These are phyloP conservation scores for Tritrichomonas foetus DNA, from an alignment of 208 protist species.

Conservation along the genomic window DNA sequence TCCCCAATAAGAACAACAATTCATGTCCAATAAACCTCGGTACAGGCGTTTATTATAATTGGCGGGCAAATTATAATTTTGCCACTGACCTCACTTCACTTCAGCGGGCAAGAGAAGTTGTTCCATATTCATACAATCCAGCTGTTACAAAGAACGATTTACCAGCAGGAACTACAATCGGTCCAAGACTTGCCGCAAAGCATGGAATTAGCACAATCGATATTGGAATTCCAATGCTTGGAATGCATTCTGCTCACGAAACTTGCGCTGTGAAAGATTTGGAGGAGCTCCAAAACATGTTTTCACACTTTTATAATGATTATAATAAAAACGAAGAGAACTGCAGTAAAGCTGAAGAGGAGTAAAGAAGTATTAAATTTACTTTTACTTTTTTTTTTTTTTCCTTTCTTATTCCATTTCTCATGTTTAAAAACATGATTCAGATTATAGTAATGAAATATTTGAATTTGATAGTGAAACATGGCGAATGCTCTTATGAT, in stretches of 20 bases:
- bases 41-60: background rate
- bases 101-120: background rate
- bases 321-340: no score
- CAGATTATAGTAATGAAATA: no score
- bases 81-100: background rate
- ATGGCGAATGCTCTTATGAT: no score
- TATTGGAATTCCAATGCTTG: background rate
- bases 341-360: no score
- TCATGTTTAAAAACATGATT: no score
- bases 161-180: background rate
- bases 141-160: background rate
- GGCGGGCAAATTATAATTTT: background rate
- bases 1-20: background rate
- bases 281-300: background rate
- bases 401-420: no score
- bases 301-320: background rate
- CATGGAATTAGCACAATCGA: background rate
- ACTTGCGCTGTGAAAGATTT: background rate
- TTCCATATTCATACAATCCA: background rate
- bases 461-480: no score
- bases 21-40: background rate
- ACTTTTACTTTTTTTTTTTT: no score
- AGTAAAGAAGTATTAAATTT: no score
- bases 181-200: background rate
- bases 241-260: constrained; percentile 16